Percentiles rank a stretch among this genome's conserved stretches.
phyloP scores from a whole-genome alignment of 306 rosid genomes.

The Medicago truncatula region MtrunA17r5.0-ANR NC_053045.1:33677501-33678000 shows the following conservation, averaged over 20 bases:
- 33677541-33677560: conserved; percentile 24
- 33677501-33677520: conserved; percentile 69
- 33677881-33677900: conserved; percentile 61
- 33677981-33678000: conserved; percentile 72
- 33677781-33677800: conserved; percentile 16
- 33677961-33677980: conserved; percentile 71
- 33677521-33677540: conserved; percentile 53
- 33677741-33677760: neutral
- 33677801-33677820: conserved; percentile 34
- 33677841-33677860: neutral
- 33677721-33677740: conserved; percentile 30
- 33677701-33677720: conserved; percentile 10
- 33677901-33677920: conserved; percentile 77
- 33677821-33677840: neutral
- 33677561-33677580: conserved; percentile 35
- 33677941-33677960: conserved; percentile 60
- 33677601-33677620: conserved; percentile 30
- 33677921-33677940: conserved; percentile 66
- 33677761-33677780: conserved; percentile 23
- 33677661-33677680: conserved; percentile 31
- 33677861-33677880: no score
- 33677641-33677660: conserved; percentile 32
- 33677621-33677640: conserved; percentile 31
- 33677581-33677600: conserved; percentile 13
- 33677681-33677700: neutral